phyloP scores from a whole-genome alignment of 139 green algal genomes.

The Klebsormidium nitens region DNA sequence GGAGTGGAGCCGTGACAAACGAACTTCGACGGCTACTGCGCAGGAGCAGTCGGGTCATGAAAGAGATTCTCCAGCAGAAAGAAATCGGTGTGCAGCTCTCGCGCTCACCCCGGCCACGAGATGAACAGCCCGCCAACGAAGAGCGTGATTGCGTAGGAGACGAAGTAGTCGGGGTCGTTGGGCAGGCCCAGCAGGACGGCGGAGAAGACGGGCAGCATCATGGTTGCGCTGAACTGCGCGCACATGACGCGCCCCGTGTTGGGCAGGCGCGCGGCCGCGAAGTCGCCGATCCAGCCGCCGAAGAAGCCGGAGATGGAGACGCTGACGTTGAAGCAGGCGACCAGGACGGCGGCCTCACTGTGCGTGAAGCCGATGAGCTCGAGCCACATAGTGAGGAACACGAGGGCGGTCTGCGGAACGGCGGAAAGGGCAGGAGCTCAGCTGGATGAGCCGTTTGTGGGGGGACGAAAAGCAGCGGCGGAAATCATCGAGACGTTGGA shows the following conservation, averaged over 20 bases:
- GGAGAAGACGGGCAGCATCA: conserved; percentile 25
- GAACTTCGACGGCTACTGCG: no score
- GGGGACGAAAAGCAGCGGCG: no score
- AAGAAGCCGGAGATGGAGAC: conserved; percentile 11
- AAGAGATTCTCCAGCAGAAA: no score
- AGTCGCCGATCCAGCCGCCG: conserved; percentile 35
- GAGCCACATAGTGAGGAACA: conserved; percentile 77
- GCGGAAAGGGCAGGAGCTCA: no score
- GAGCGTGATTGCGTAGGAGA: conserved; percentile 2
- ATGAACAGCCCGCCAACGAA: conserved; percentile 27
- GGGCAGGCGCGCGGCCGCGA: conserved; percentile 8
- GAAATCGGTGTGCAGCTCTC: no score
- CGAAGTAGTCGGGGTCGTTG: conserved; percentile 1
- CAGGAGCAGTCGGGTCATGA: no score
- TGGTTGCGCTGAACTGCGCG: conserved; percentile 31
- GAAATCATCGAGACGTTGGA: no score
- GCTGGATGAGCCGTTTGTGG: no score
- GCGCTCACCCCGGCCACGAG: no score
- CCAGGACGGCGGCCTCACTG: conserved; percentile 3
- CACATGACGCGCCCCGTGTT: conserved; percentile 28
- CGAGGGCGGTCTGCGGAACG: conserved; percentile 78
- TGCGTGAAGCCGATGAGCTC: conserved; percentile 63
- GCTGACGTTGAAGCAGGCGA: conserved; percentile 23
- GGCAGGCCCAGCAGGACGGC: conserved; percentile 29
- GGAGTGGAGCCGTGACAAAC: no score